A percentile compares a stretch with the other conserved stretches of the same genome.
These are phyloP conservation scores for Schizochytrium sp. DNA, from an alignment of 108 stramenopile species.

Conservation along the genomic window DNA sequence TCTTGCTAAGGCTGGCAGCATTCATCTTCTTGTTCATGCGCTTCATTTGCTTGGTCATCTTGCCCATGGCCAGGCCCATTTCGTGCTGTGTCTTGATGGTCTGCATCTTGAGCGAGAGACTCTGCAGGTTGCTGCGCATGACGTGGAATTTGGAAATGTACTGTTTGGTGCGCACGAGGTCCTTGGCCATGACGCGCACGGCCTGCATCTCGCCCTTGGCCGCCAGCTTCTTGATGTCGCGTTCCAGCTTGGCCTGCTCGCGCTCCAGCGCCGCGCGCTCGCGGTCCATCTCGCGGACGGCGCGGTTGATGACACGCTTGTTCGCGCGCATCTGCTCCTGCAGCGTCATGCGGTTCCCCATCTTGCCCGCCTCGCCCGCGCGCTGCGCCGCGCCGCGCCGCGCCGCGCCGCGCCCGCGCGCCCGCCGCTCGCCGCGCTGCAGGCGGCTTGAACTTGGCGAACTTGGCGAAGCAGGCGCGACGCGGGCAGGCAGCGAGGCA, in stretches of 20 bases:
- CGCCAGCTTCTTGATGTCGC: constrained; percentile 25
- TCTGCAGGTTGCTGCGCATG: constrained; percentile 14
- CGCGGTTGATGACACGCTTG: constrained; percentile 26
- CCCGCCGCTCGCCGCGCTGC: too few relatives aligned
- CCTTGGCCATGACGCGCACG: constrained; percentile 31
- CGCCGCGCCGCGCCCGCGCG: too few relatives aligned
- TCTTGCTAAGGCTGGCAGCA: constrained; percentile 27
- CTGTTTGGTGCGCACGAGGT: constrained; percentile 29
- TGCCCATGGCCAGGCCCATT: constrained; percentile 7
- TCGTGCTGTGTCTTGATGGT: constrained; percentile 13
- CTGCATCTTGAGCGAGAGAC: constrained; percentile 16
- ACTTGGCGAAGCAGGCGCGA: too few relatives aligned
- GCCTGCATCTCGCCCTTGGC: background rate
- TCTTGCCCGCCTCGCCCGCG: background rate
- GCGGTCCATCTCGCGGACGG: constrained; percentile 32
- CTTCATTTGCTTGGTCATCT: constrained; percentile 32
- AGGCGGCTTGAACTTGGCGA: too few relatives aligned
- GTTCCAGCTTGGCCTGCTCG: constrained; percentile 20
- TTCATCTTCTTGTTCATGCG: constrained; percentile 39
- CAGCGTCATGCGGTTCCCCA: constrained; percentile 18
- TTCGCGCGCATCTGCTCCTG: constrained; percentile 32
- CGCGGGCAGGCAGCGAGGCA: too few relatives aligned
- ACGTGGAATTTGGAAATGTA: constrained; percentile 12
- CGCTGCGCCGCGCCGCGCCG: too few relatives aligned
- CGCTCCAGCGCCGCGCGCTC: constrained; percentile 25